phyloP scores from a whole-genome alignment of 768 basidiomycete species.

The Rhizopogon vinicolor region DNA sequence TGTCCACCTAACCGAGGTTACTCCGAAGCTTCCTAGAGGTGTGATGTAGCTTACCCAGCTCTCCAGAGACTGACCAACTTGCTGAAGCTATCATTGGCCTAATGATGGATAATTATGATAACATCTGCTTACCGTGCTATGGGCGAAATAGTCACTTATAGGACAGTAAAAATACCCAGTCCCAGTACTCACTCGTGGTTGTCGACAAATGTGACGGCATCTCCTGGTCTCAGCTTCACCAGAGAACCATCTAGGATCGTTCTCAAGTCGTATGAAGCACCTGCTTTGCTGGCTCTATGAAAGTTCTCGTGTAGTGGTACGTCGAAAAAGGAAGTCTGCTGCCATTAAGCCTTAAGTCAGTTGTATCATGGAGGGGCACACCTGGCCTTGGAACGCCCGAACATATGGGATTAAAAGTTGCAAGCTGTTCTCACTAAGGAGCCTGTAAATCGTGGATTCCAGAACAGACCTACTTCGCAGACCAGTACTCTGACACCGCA shows the following conservation, averaged over 20 bases:
- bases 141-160: background rate
- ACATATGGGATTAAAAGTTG: constrained; percentile 54
- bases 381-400: constrained; percentile 60
- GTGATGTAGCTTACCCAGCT: constrained; percentile 61
- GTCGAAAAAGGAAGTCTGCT: constrained; percentile 84
- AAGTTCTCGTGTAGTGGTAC: constrained; percentile 87
- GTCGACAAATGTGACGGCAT: constrained; percentile 88
- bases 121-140: constrained; percentile 53
- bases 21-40: background rate
- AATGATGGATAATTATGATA: background rate
- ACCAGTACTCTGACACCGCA: constrained; percentile 80
- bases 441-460: background rate
- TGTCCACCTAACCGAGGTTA: constrained; percentile 46
- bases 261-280: constrained; percentile 70
- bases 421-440: constrained; percentile 28
- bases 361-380: constrained; percentile 21
- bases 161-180: background rate
- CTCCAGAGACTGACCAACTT: constrained; percentile 72
- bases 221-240: constrained; percentile 60
- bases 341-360: background rate
- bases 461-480: constrained; percentile 45
- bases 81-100: constrained; percentile 26
- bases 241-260: constrained; percentile 68
- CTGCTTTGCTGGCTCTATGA: constrained; percentile 65
- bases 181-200: constrained; percentile 71